These are phyloP conservation scores for Punctularia strigosozonata DNA, from an alignment of 768 basidiomycete species.

Conservation along the genomic window DNA sequence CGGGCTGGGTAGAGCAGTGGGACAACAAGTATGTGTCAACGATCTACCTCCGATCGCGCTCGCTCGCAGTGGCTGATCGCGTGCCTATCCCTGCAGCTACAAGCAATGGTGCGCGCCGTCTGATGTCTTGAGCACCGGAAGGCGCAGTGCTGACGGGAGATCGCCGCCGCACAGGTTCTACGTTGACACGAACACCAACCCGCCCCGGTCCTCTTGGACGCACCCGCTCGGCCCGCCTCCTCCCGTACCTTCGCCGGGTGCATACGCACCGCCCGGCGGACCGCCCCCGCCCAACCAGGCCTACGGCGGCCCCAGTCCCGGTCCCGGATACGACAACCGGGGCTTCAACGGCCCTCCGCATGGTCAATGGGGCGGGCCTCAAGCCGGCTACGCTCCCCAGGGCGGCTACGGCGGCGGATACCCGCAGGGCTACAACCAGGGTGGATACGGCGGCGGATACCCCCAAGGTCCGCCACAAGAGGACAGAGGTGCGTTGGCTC, in stretches of 20 bases:
- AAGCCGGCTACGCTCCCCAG: background rate
- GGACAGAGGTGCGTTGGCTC: conserved; percentile 13
- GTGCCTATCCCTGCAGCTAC: conserved; percentile 35
- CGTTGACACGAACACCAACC: conserved; percentile 50
- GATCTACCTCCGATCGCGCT: conserved; percentile 12
- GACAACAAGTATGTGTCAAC: conserved; percentile 47
- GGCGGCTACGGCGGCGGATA: conserved; percentile 14
- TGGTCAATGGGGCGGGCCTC: conserved; percentile 7
- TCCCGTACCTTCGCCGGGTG: conserved; percentile 21
- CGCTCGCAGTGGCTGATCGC: conserved; percentile 11
- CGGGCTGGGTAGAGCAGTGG: conserved; percentile 59
- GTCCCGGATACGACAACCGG: conserved; percentile 8
- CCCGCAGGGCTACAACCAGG: conserved; percentile 6
- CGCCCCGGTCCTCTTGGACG: conserved; percentile 56
- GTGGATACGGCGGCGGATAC: conserved; percentile 12
- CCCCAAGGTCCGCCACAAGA: conserved; percentile 10
- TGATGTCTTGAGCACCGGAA: background rate
- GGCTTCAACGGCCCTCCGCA: conserved; percentile 15
- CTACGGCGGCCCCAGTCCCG: conserved; percentile 9
- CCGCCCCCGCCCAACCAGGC: conserved; percentile 25
- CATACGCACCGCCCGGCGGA: conserved; percentile 23
- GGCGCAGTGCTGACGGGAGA: background rate
- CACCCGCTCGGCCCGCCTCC: conserved; percentile 51
- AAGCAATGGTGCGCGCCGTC: conserved; percentile 43
- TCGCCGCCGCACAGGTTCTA: conserved; percentile 47